Conservation (phyloP, 78 protist genomes). For the Dictyostelium capitatum region DNA sequence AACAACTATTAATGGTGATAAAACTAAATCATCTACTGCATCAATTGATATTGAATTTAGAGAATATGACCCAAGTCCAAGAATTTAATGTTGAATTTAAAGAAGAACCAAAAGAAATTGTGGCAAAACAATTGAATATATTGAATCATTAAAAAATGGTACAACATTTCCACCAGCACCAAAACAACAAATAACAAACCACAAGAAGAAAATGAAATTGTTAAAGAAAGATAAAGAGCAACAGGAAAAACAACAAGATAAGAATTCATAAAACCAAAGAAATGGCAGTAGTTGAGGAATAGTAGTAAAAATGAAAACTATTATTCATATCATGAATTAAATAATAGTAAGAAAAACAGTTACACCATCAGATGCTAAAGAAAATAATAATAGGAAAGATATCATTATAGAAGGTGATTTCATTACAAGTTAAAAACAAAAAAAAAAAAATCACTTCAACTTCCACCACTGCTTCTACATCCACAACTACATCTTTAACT, state of each 20-base stretch:
- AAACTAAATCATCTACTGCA: too few species aligned
- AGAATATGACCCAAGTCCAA: too few species aligned
- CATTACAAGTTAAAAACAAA: background rate
- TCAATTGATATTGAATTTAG: too few species aligned
- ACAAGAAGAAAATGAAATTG: background rate
- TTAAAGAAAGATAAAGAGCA: background rate
- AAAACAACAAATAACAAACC: too few species aligned
- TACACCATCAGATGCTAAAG: background rate
- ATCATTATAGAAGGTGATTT: background rate
- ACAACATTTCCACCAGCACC: too few species aligned
- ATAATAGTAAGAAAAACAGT: background rate
- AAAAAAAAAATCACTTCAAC: too few species aligned
- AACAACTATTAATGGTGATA: too few species aligned
- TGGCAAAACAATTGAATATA: too few species aligned
- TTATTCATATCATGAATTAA: constrained; percentile 20
- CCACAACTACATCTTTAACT: background rate
- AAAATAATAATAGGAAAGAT: background rate
- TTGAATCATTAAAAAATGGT: too few species aligned
- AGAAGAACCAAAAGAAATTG: too few species aligned
- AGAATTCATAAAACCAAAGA: background rate
- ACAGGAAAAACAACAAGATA: background rate
- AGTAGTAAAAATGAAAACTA: background rate
- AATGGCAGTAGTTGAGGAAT: too few species aligned
- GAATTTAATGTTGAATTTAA: too few species aligned
- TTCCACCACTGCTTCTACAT: background rate